phyloP scores from a whole-genome alignment of 2,329 filamentous ascomycete species.

The Helotiales sp. region DNA sequence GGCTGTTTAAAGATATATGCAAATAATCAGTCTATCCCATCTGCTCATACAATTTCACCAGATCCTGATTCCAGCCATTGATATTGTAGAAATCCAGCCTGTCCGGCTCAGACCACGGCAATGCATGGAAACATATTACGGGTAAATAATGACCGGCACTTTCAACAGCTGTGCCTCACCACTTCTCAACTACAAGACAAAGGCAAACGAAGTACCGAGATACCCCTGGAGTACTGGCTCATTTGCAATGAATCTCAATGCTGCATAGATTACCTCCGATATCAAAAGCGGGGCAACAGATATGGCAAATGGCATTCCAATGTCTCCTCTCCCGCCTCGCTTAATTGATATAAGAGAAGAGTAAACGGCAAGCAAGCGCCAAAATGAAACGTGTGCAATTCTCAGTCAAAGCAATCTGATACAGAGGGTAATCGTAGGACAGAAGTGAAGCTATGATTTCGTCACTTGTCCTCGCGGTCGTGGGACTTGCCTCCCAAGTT shows the following conservation, averaged over 20 bases:
- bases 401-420: too few relatives aligned
- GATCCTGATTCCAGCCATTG: not conserved
- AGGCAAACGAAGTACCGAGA: not conserved
- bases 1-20: too few relatives aligned
- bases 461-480: not conserved
- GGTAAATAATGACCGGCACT: constrained; percentile 4
- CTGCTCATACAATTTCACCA: not conserved
- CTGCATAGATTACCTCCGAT: not conserved
- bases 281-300: not conserved
- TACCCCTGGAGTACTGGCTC: too few relatives aligned
- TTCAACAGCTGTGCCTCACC: not conserved
- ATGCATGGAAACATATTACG: not conserved
- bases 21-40: too few relatives aligned
- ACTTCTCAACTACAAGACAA: not conserved
- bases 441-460: not conserved
- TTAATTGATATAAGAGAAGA: not conserved
- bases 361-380: not conserved
- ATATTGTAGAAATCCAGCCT: not conserved
- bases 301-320: too few relatives aligned
- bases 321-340: not conserved
- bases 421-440: not conserved
- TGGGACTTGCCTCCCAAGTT: constrained; percentile 10
- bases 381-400: not conserved
- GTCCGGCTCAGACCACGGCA: constrained; percentile 8
- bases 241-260: too few relatives aligned